A percentile compares a stretch with the other conserved stretches of the same genome.
phyloP scores from a whole-genome alignment of 495 filamentous ascomycete species.

The Amniculicola lignicola region DNA sequence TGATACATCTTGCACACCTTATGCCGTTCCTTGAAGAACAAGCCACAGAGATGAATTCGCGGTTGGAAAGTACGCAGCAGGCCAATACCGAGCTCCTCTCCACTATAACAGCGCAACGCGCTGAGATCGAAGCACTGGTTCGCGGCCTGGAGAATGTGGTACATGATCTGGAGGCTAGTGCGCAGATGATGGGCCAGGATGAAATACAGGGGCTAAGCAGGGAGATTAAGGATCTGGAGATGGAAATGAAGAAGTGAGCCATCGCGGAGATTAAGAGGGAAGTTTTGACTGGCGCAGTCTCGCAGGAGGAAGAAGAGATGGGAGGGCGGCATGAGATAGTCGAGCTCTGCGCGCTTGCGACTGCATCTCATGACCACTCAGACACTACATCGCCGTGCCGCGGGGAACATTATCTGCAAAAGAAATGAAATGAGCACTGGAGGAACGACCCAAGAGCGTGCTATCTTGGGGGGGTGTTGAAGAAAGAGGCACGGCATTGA shows the following conservation, averaged over 20 bases:
- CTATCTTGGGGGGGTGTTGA: too few relatives aligned
- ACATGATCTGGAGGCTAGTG: conserved; percentile 62
- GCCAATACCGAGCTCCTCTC: conserved; percentile 63
- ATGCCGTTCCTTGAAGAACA: conserved; percentile 62
- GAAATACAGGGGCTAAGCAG: conserved; percentile 48
- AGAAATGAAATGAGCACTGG: too few relatives aligned
- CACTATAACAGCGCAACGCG: conserved; percentile 62
- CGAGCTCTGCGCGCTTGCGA: too few relatives aligned
- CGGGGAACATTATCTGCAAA: too few relatives aligned
- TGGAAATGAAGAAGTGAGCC: conserved; percentile 40
- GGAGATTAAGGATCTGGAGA: conserved; percentile 50
- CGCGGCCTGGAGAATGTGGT: conserved; percentile 63
- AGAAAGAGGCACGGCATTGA: too few relatives aligned
- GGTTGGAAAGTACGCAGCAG: conserved; percentile 58
- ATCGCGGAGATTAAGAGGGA: too few relatives aligned
- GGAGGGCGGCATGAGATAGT: background rate
- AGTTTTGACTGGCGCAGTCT: too few relatives aligned
- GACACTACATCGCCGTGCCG: too few relatives aligned
- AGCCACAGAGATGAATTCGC: conserved; percentile 57
- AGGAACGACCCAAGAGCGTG: too few relatives aligned
- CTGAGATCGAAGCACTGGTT: conserved; percentile 69
- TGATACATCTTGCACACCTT: conserved; percentile 68
- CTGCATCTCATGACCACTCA: too few relatives aligned
- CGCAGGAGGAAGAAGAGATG: background rate
- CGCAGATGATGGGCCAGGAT: conserved; percentile 33